Conservation (phyloP, 1,284 basidiomycete genomes). For the Pyrrhoderma noxium region DNA sequence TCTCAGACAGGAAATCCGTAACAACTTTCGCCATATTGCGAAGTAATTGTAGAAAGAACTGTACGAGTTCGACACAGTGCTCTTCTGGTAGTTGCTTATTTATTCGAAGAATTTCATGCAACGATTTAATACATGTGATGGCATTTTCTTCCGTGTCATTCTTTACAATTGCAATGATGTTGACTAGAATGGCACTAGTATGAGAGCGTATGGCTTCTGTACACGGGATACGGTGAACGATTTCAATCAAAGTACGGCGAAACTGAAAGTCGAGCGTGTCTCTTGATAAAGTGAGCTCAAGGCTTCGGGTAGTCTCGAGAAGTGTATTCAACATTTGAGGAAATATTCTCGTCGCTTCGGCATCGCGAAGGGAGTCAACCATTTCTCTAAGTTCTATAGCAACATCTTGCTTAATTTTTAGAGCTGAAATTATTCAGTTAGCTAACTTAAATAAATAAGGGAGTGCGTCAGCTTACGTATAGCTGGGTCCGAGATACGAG, state of each 20-base stretch:
- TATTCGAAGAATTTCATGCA: conserved; percentile 75
- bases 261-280: conserved; percentile 82
- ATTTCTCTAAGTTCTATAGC: conserved; percentile 83
- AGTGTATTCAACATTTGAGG: conserved; percentile 74
- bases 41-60: conserved; percentile 69
- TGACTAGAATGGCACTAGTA: conserved; percentile 62
- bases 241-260: conserved; percentile 80
- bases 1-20: conserved; percentile 66
- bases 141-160: conserved; percentile 98
- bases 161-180: conserved; percentile 77
- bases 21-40: conserved; percentile 73
- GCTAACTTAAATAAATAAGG: conserved; percentile 3
- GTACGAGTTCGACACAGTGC: conserved; percentile 69
- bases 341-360: conserved; percentile 69
- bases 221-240: conserved; percentile 82
- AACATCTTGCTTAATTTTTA: conserved; percentile 59
- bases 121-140: conserved; percentile 83
- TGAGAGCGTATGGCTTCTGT: conserved; percentile 75
- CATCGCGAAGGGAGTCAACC: conserved; percentile 78
- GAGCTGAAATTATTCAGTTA: conserved; percentile 37
- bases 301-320: conserved; percentile 70
- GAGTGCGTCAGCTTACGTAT: conserved; percentile 19
- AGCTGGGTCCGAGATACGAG: conserved; percentile 62
- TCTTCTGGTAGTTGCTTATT: conserved; percentile 74
- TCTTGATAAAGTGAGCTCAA: conserved; percentile 71